A percentile compares a stretch with the other conserved stretches of the same genome.
phyloP scores from a whole-genome alignment of 768 basidiomycete species.

The Rhodotorula sphaerocarpa region DNA sequence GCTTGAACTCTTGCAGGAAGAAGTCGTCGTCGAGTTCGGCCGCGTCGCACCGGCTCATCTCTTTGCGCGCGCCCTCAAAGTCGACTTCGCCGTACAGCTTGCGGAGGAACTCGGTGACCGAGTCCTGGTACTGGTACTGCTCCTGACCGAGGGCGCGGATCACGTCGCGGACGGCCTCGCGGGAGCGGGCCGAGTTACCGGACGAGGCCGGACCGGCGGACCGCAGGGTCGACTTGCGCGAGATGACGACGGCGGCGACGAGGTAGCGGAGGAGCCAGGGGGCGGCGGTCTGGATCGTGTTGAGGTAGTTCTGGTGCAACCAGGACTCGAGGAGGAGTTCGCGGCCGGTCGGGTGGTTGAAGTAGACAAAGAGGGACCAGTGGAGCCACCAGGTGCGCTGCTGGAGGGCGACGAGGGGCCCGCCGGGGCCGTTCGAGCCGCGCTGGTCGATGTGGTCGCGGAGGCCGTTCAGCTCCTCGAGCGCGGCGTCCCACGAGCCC shows the following conservation, averaged over 20 bases:
- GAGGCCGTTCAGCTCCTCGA: constrained; percentile 91
- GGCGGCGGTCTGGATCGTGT: constrained; percentile 91
- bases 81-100: constrained; percentile 93
- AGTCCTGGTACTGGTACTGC: constrained; percentile 91
- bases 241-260: constrained; percentile 82
- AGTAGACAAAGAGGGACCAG: constrained; percentile 98
- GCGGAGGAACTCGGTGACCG: constrained; percentile 83
- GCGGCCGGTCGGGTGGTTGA: constrained; percentile 86
- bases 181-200: constrained; percentile 28
- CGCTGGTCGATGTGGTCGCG: constrained; percentile 83
- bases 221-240: constrained; percentile 60
- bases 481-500: constrained; percentile 88
- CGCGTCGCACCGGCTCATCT: constrained; percentile 27
- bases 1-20: constrained; percentile 80
- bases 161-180: constrained; percentile 68
- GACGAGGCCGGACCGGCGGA: constrained; percentile 41
- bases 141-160: constrained; percentile 91
- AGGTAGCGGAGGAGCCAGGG: constrained; percentile 95
- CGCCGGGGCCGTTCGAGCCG: constrained; percentile 40
- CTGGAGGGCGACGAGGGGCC: constrained; percentile 72
- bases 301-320: constrained; percentile 91
- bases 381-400: constrained; percentile 93
- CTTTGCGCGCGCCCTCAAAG: constrained; percentile 82
- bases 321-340: constrained; percentile 91
- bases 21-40: constrained; percentile 81